phyloP scores from a whole-genome alignment of 371 early-diverging fungal species.

The Mucor indicus region DNA sequence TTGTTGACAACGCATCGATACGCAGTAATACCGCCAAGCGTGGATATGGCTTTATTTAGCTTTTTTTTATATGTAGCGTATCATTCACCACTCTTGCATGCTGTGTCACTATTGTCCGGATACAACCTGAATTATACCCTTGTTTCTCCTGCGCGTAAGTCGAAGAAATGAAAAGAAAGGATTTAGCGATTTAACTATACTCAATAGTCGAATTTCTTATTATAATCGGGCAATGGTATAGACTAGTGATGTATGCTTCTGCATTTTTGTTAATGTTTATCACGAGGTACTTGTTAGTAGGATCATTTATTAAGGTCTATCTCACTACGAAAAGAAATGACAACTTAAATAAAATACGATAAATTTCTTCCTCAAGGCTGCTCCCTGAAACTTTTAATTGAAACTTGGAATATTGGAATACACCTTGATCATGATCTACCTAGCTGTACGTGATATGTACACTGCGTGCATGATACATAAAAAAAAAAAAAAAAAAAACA shows the following conservation, averaged over 20 bases:
- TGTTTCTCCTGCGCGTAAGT: constrained; percentile 47
- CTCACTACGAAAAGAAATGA: too few relatives aligned
- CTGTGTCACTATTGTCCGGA: constrained; percentile 46
- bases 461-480: too few relatives aligned
- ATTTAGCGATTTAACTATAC: too few relatives aligned
- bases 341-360: too few relatives aligned
- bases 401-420: too few relatives aligned
- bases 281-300: neutral
- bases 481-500: too few relatives aligned
- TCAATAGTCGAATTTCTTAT: constrained; percentile 35
- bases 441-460: too few relatives aligned
- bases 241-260: constrained; percentile 26
- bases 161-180: too few relatives aligned
- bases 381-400: too few relatives aligned
- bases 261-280: constrained; percentile 26
- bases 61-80: constrained; percentile 57
- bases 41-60: constrained; percentile 49
- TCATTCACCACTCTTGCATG: constrained; percentile 48
- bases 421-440: too few relatives aligned
- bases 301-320: neutral
- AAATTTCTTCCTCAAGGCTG: too few relatives aligned
- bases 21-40: constrained; percentile 41
- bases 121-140: constrained; percentile 58
- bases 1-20: constrained; percentile 50
- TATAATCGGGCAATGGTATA: constrained; percentile 33